Percentiles rank a stretch among this genome's conserved stretches.
These are phyloP conservation scores for Karstenula rhodostoma DNA, from an alignment of 2,329 filamentous ascomycete species.

Conservation along the genomic window DNA sequence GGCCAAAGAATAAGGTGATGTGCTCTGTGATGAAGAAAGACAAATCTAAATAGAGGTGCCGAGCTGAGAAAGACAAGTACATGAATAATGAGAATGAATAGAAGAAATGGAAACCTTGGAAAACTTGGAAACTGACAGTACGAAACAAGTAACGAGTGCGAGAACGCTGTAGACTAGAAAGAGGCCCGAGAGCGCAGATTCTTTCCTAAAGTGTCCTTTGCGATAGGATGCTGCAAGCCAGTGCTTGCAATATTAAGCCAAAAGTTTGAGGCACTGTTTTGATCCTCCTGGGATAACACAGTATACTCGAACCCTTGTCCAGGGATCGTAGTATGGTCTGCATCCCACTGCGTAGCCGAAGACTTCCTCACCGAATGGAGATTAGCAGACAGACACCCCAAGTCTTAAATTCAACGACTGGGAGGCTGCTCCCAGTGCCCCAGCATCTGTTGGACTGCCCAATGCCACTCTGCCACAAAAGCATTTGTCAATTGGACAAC, in stretches of 20 bases:
- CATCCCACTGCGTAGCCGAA: neutral
- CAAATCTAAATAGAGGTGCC: neutral
- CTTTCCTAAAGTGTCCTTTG: too few species aligned
- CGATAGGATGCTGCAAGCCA: too few species aligned
- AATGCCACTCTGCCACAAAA: slow-evolving; percentile 73
- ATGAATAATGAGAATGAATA: too few species aligned
- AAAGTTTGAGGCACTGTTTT: too few species aligned
- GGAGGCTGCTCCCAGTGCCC: slow-evolving; percentile 72
- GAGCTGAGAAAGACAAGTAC: neutral
- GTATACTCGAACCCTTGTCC: too few species aligned
- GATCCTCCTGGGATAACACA: too few species aligned
- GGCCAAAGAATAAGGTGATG: too few species aligned
- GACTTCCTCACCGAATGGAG: too few species aligned
- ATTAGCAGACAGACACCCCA: neutral
- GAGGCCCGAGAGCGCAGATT: too few species aligned
- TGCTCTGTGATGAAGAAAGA: neutral
- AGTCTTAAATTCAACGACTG: slow-evolving; percentile 17
- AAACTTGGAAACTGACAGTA: too few species aligned
- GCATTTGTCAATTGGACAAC: slow-evolving; percentile 67
- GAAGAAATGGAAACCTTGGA: too few species aligned
- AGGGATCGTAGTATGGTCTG: neutral
- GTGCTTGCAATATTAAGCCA: too few species aligned
- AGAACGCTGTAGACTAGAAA: neutral
- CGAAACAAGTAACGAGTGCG: neutral
- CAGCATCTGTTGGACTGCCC: slow-evolving; percentile 71